These are phyloP conservation scores for Gossypium aridum DNA, from an alignment of 441 rosid genomes.

Conservation along the genomic window DNA sequence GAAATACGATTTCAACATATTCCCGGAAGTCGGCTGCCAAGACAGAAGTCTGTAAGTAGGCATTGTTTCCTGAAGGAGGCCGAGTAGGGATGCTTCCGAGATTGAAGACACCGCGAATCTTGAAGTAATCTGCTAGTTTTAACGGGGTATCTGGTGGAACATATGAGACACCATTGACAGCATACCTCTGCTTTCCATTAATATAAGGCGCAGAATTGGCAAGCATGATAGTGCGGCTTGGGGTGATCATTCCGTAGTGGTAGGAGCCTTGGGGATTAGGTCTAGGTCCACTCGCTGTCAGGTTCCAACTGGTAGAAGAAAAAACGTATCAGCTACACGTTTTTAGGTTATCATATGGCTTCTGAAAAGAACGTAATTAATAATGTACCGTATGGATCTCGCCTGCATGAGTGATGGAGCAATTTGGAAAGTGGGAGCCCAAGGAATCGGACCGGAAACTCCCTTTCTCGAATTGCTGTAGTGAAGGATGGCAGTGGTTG, in stretches of 20 bases:
- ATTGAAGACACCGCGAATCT: constrained; percentile 54
- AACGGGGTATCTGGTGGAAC: constrained; percentile 54
- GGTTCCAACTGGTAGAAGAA: constrained; percentile 37
- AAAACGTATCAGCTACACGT: neutral
- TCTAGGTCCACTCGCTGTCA: constrained; percentile 64
- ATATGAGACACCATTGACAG: constrained; percentile 53
- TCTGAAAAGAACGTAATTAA: constrained; percentile 9
- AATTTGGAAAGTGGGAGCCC: constrained; percentile 44
- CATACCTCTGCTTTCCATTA: constrained; percentile 57
- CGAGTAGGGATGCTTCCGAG: constrained; percentile 49
- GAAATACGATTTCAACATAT: constrained; percentile 56
- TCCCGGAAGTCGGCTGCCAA: constrained; percentile 52
- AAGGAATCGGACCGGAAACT: constrained; percentile 52
- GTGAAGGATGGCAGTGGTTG: constrained; percentile 54
- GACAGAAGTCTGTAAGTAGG: constrained; percentile 48
- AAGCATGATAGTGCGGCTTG: constrained; percentile 45
- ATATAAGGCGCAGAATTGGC: constrained; percentile 57
- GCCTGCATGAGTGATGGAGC: constrained; percentile 55
- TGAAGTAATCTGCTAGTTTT: constrained; percentile 67
- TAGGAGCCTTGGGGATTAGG: constrained; percentile 83
- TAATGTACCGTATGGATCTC: constrained; percentile 48
- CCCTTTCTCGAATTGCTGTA: constrained; percentile 48
- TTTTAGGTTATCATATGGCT: neutral
- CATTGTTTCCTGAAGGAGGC: constrained; percentile 40
- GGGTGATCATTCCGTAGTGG: constrained; percentile 61